A percentile compares a stretch with the other conserved stretches of the same genome.
These are phyloP conservation scores for Rhynchospora pubera DNA, from an alignment of 176 grass and related monocot genomes.

Conservation along the genomic window DNA sequence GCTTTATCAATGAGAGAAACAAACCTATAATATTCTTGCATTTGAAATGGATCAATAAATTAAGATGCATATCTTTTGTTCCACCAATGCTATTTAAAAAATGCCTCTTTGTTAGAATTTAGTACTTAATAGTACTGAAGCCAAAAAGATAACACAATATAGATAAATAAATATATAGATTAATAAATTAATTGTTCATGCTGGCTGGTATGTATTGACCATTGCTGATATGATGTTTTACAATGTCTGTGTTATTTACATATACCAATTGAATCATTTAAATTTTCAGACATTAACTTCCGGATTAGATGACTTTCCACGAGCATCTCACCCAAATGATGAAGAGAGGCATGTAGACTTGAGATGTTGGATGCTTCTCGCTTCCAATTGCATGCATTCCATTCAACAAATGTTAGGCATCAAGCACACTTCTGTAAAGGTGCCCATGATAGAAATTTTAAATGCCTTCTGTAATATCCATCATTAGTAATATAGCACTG, in stretches of 20 bases:
- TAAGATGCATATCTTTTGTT: neutral
- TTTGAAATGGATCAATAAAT: constrained; percentile 23
- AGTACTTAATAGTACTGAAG: neutral
- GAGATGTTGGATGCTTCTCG: constrained; percentile 93
- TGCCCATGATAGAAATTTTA: neutral
- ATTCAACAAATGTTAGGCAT: constrained; percentile 65
- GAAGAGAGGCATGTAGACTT: constrained; percentile 90
- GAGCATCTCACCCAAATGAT: constrained; percentile 89
- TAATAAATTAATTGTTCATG: neutral
- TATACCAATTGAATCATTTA: constrained; percentile 8
- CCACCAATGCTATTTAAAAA: neutral
- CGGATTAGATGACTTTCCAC: constrained; percentile 94
- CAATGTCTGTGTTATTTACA: neutral
- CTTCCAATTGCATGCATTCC: constrained; percentile 82
- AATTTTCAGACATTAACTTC: constrained; percentile 77
- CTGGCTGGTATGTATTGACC: neutral
- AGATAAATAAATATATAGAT: neutral
- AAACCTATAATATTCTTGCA: neutral
- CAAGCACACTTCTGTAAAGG: constrained; percentile 46
- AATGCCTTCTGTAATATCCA: neutral
- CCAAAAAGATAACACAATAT: neutral
- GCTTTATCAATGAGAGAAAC: neutral
- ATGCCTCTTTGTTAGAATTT: neutral
- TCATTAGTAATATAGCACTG: neutral
- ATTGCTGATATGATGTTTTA: neutral